Evolutionary conservation across 148 eudicot species (phyloP).

Genomic region (Camellia japonica): DNA sequence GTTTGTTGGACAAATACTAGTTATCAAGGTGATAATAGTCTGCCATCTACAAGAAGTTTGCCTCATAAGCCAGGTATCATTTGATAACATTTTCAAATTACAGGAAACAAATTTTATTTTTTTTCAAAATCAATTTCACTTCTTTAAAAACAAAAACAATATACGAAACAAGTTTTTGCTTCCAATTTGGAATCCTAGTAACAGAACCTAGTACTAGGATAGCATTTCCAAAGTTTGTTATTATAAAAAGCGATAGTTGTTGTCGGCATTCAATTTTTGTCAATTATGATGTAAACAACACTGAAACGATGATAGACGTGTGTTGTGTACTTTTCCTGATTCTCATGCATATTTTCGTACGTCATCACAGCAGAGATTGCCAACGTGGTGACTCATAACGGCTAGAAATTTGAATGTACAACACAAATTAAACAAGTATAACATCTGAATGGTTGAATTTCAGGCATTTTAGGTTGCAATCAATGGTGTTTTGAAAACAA

Average conservation of each 20-base stretch:
- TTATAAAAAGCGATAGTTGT: not conserved
- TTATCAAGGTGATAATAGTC: too few species aligned
- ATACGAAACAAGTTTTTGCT: too few species aligned
- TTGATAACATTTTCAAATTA: too few species aligned
- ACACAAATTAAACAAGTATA: not conserved
- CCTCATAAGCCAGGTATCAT: too few species aligned
- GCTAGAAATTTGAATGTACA: not conserved
- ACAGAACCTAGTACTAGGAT: not conserved
- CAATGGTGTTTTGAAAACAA: too few species aligned
- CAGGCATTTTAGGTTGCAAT: slow-evolving; percentile 1
- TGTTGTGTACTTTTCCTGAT: not conserved
- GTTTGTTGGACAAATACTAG: too few species aligned
- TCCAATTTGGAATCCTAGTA: not conserved
- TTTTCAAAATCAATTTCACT: too few species aligned
- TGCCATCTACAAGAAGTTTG: too few species aligned
- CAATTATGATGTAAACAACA: not conserved
- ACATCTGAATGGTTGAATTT: not conserved
- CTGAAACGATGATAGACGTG: not conserved
- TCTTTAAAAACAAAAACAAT: too few species aligned
- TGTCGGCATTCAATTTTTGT: not conserved
- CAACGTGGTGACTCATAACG: not conserved
- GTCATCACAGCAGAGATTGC: not conserved
- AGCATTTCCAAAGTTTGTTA: not conserved
- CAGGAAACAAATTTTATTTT: too few species aligned
- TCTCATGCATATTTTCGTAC: slow-evolving; percentile 1